Conservation (phyloP, 1,284 basidiomycete species). For the Trichosporon sp. region DNA sequence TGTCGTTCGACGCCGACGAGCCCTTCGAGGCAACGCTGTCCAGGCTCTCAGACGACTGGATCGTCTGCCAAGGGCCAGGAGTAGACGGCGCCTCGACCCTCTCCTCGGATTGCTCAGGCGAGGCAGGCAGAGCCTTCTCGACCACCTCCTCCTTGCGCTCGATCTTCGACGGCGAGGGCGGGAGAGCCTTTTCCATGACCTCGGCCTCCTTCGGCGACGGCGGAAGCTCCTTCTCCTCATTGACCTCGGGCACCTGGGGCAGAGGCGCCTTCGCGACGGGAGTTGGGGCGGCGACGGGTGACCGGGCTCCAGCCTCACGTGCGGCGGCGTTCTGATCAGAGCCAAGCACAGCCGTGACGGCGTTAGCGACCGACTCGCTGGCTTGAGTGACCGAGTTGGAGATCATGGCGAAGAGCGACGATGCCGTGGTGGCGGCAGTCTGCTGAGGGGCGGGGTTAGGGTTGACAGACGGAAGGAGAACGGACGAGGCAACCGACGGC, state of each 20-base stretch:
- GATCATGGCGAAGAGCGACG: slow-evolving; percentile 1
- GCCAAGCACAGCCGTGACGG: slow-evolving; percentile 1
- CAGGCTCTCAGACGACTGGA: not conserved
- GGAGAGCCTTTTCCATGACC: not conserved
- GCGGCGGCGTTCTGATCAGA: not conserved
- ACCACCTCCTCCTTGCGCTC: not conserved
- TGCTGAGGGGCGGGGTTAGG: not conserved
- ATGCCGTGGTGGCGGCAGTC: not conserved
- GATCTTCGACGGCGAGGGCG: not conserved
- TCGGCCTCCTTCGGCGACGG: not conserved
- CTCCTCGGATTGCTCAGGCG: not conserved
- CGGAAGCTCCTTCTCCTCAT: not conserved
- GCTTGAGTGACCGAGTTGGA: not conserved
- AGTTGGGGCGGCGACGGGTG: not conserved
- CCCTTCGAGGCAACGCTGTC: not conserved
- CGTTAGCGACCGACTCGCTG: slow-evolving; percentile 2
- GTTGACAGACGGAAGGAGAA: not conserved
- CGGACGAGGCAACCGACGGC: not conserved
- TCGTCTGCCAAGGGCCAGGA: not conserved
- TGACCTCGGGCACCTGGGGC: not conserved
- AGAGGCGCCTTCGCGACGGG: not conserved
- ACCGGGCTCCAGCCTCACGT: not conserved
- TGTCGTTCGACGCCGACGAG: not conserved
- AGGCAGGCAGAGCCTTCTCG: not conserved
- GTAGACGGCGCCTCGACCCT: not conserved